Evolutionary conservation across 768 basidiomycete species (phyloP).

Genomic region (Pisolithus microcarpus): DNA sequence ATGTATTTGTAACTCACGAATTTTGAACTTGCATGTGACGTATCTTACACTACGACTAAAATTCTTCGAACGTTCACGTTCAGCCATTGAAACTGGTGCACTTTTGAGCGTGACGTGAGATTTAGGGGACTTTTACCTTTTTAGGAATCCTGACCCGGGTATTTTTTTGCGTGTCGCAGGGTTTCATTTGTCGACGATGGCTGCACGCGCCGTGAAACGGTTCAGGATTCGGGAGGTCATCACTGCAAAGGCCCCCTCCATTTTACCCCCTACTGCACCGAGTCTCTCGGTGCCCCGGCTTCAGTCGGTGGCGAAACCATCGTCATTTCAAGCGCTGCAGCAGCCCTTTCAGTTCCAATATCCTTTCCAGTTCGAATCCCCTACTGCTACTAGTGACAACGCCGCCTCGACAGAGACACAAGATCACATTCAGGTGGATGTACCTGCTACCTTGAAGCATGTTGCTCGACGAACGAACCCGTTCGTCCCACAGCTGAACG

Average conservation of each 20-base stretch:
- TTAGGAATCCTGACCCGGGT: background rate
- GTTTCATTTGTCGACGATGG: constrained; percentile 30
- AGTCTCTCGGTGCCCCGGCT: background rate
- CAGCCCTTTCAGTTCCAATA: constrained; percentile 12
- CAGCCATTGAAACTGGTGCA: background rate
- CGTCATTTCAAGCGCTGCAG: constrained; percentile 19
- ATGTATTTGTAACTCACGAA: background rate
- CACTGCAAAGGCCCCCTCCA: background rate
- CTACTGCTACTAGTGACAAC: background rate
- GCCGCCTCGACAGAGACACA: background rate
- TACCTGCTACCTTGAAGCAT: background rate
- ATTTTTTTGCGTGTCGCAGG: background rate
- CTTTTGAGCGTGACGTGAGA: background rate
- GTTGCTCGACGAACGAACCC: constrained; percentile 41
- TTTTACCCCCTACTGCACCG: background rate
- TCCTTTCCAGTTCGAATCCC: constrained; percentile 11
- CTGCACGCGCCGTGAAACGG: background rate
- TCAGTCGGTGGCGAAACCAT: background rate
- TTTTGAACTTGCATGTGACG: no score
- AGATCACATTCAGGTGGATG: background rate
- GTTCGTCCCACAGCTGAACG: constrained; percentile 58
- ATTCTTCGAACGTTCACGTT: no score
- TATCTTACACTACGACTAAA: no score
- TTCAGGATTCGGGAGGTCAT: constrained; percentile 1
- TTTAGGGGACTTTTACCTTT: background rate